A percentile compares a stretch with the other conserved stretches of the same genome.
Conservation (phyloP, 208 protist genomes). For the Herpetomonas tarakana region DNA sequence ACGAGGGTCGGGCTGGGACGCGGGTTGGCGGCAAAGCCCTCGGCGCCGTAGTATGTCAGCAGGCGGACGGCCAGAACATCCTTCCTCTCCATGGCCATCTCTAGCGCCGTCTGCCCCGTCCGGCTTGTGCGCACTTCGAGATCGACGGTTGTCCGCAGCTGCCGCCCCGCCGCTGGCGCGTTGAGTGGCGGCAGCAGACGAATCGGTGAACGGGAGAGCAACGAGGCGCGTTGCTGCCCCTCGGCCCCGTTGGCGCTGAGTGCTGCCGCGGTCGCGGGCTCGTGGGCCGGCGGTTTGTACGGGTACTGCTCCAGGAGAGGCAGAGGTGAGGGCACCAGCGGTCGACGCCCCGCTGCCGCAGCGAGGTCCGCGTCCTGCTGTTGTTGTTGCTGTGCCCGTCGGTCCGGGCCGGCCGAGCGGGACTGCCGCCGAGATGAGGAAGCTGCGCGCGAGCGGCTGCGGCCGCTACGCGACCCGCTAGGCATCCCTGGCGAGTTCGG, state of each 20-base stretch:
- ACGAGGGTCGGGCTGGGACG: not conserved
- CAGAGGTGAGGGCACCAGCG: not conserved
- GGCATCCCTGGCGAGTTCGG: not conserved
- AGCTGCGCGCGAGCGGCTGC: not conserved
- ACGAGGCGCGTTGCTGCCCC: not conserved
- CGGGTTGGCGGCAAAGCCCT: not conserved
- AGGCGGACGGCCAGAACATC: slow-evolving; percentile 49
- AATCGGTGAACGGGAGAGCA: not conserved
- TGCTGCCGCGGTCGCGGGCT: slow-evolving; percentile 3
- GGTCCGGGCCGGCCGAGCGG: not conserved
- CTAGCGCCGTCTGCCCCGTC: slow-evolving; percentile 22
- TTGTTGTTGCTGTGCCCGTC: not conserved
- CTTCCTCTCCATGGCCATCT: slow-evolving; percentile 32
- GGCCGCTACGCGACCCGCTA: not conserved
- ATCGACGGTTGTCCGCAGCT: slow-evolving; percentile 25
- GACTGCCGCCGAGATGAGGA: not conserved
- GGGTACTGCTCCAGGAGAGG: not conserved
- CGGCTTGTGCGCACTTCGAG: slow-evolving; percentile 23
- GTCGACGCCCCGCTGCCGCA: slow-evolving; percentile 1
- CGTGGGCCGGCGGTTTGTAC: not conserved
- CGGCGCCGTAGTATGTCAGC: slow-evolving; percentile 53
- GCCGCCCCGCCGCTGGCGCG: too few species aligned
- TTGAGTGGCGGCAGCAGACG: not conserved
- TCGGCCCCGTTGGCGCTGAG: not conserved
- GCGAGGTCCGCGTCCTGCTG: not conserved